A percentile compares a stretch with the other conserved stretches of the same genome.
Evolutionary conservation across 495 filamentous ascomycete genomes (phyloP).

Genomic region (Penicillium paxilli): DNA sequence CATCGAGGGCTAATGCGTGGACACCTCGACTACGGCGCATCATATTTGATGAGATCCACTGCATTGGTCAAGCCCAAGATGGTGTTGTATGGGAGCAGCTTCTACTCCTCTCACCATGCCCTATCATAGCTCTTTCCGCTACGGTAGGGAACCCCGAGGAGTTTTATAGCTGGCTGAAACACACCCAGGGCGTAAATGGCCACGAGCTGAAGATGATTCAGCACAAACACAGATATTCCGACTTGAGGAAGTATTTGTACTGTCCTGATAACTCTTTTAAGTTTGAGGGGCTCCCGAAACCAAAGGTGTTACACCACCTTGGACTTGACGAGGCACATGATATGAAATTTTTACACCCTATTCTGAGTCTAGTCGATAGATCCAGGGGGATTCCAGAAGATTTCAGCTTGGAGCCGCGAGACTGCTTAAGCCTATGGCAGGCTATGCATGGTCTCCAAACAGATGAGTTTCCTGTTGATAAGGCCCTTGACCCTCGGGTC

Average conservation of each 20-base stretch:
- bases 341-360: slow-evolving; percentile 68
- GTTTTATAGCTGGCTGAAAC: slow-evolving; percentile 65
- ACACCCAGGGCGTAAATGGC: slow-evolving; percentile 57
- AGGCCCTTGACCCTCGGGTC: slow-evolving; percentile 46
- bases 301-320: slow-evolving; percentile 35
- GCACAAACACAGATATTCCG: slow-evolving; percentile 68
- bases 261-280: slow-evolving; percentile 47
- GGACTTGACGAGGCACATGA: slow-evolving; percentile 52
- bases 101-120: slow-evolving; percentile 70
- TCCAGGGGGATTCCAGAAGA: slow-evolving; percentile 62
- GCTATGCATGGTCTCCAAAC: slow-evolving; percentile 56
- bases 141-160: slow-evolving; percentile 75
- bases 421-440: slow-evolving; percentile 65
- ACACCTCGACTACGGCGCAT: slow-evolving; percentile 65
- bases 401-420: slow-evolving; percentile 65
- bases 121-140: slow-evolving; percentile 77
- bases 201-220: slow-evolving; percentile 63
- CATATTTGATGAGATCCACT: slow-evolving; percentile 86
- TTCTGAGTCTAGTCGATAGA: slow-evolving; percentile 59
- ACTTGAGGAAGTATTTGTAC: slow-evolving; percentile 71
- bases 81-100: slow-evolving; percentile 82
- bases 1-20: slow-evolving; percentile 69
- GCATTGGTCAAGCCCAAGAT: slow-evolving; percentile 74
- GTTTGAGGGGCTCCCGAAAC: slow-evolving; percentile 56
- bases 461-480: slow-evolving; percentile 42